phyloP scores from a whole-genome alignment of 441 rosid genomes.

The Populus hybrid region DNA sequence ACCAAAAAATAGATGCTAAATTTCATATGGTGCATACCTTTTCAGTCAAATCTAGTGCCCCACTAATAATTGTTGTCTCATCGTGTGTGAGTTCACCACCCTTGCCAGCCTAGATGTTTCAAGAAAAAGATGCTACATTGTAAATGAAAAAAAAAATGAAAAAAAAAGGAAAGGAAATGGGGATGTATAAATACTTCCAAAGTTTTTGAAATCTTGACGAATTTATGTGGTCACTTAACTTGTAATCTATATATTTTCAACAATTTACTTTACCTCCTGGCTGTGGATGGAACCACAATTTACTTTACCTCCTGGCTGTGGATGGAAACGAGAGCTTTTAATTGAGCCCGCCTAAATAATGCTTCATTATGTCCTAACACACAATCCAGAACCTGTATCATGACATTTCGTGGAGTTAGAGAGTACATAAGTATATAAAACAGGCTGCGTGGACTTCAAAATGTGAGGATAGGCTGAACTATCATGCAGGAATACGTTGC shows the following conservation, averaged over 20 bases:
- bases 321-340: conserved; percentile 91
- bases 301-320: conserved; percentile 81
- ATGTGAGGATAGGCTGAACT: not conserved
- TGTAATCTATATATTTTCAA: not conserved
- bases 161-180: conserved; percentile 3
- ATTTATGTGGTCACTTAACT: not conserved
- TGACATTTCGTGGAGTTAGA: conserved; percentile 11
- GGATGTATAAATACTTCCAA: not conserved
- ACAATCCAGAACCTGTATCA: conserved; percentile 69
- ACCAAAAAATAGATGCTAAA: not conserved
- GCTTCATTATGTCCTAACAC: conserved; percentile 88
- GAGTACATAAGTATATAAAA: not conserved
- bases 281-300: no score
- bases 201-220: not conserved
- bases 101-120: conserved; percentile 75
- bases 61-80: conserved; percentile 94
- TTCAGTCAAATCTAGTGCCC: conserved; percentile 96
- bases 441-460: not conserved
- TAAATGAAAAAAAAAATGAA: not conserved
- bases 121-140: conserved; percentile 10
- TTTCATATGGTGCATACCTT: conserved; percentile 48
- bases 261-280: no score
- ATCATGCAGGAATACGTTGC: not conserved
- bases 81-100: conserved; percentile 99
- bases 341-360: conserved; percentile 87